Conservation (phyloP, 1,139 yeast genomes). For the Candida mesenterica region DNA sequence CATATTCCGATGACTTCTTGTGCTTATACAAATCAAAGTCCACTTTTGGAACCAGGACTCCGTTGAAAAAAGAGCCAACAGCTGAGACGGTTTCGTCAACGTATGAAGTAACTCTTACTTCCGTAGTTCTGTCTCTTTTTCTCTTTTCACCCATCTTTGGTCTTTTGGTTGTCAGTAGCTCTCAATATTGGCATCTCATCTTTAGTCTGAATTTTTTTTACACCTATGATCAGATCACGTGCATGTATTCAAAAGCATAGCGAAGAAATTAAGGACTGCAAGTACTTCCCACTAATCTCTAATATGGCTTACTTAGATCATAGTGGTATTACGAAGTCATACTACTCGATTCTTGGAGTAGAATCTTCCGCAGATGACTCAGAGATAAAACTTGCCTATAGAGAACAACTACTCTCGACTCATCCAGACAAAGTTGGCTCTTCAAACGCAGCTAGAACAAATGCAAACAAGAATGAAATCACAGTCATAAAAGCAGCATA, state of each 20-base stretch:
- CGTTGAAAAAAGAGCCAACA: constrained; percentile 69
- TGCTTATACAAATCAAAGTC: constrained; percentile 63
- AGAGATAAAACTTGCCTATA: constrained; percentile 63
- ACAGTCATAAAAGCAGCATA: constrained; percentile 61
- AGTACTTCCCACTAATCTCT: no score
- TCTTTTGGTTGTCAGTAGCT: neutral
- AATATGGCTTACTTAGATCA: constrained; percentile 7
- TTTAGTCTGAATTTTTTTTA: neutral
- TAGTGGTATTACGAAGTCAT: constrained; percentile 9
- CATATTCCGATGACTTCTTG: constrained; percentile 42
- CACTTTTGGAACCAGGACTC: constrained; percentile 61
- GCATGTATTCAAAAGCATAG: neutral
- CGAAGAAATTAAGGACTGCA: no score
- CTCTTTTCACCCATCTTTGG: constrained; percentile 11
- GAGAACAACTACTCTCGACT: constrained; percentile 49
- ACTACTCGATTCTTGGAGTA: constrained; percentile 58
- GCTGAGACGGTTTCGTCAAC: constrained; percentile 37
- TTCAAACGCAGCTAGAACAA: constrained; percentile 3
- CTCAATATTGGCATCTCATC: constrained; percentile 1
- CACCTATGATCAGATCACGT: neutral
- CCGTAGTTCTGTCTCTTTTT: constrained; percentile 21
- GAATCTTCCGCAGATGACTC: constrained; percentile 29
- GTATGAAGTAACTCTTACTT: constrained; percentile 29
- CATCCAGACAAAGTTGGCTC: constrained; percentile 70
- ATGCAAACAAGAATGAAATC: constrained; percentile 19